Conservation (phyloP, 2,329 filamentous ascomycete species). For the Verticillium longisporum region DNA sequence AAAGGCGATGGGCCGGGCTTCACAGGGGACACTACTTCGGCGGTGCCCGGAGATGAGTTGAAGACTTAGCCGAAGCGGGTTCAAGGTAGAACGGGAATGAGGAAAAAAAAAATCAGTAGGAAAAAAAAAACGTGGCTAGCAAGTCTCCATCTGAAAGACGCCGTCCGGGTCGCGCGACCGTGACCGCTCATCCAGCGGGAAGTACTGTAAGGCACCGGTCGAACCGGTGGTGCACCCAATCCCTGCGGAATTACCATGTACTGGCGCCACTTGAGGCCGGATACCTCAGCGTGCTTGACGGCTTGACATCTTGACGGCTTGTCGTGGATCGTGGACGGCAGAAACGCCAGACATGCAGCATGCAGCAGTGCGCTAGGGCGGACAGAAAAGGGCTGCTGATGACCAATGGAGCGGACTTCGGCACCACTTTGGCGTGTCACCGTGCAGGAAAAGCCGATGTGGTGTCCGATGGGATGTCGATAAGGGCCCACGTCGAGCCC, state of each 20-base stretch:
- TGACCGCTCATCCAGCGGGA: background rate
- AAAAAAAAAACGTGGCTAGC: background rate
- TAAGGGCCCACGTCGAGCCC: background rate
- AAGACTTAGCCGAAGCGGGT: background rate
- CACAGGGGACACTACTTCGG: background rate
- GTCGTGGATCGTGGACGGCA: background rate
- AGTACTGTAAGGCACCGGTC: background rate
- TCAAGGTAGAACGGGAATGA: background rate
- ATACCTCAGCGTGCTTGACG: background rate
- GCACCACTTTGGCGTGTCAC: background rate
- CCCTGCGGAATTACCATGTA: background rate
- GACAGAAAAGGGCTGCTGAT: background rate
- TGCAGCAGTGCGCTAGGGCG: background rate
- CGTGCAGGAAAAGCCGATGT: background rate
- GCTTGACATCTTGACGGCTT: background rate
- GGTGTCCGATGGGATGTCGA: background rate
- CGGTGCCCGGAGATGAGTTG: background rate
- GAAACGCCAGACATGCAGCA: background rate
- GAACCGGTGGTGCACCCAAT: background rate
- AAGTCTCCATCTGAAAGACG: background rate
- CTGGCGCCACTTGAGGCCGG: background rate
- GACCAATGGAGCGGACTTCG: background rate
- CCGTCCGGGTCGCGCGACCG: background rate
- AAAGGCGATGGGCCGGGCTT: background rate
- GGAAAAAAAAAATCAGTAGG: background rate